These are phyloP conservation scores for Coemansia sp. DNA, from an alignment of 192 early-diverging fungal genomes.

Conservation along the genomic window DNA sequence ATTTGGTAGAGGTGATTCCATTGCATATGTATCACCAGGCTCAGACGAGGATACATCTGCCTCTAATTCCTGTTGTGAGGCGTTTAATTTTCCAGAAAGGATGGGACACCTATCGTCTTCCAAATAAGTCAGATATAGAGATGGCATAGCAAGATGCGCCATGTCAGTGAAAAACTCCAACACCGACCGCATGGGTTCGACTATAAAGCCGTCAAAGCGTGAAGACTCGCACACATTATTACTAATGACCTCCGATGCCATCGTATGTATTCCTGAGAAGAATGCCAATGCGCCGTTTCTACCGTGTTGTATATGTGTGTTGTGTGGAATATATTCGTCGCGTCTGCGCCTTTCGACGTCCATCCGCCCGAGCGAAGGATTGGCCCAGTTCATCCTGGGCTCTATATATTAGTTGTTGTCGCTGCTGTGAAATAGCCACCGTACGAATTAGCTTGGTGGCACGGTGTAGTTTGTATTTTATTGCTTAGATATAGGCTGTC, in stretches of 20 bases:
- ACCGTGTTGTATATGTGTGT: background rate
- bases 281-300: constrained; percentile 1
- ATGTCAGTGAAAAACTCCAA: constrained; percentile 40
- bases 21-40: background rate
- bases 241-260: background rate
- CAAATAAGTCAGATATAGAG: constrained; percentile 40
- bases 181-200: constrained; percentile 23
- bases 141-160: constrained; percentile 39
- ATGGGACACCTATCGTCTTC: constrained; percentile 21
- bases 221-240: constrained; percentile 4
- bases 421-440: background rate
- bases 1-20: background rate
- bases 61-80: background rate
- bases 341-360: background rate
- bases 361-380: background rate
- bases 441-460: background rate
- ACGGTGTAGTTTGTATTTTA: background rate
- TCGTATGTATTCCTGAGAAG: background rate
- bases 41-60: background rate
- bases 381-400: constrained; percentile 10
- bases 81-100: background rate
- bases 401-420: constrained; percentile 7
- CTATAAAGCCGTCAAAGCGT: constrained; percentile 10
- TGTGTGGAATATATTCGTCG: background rate
- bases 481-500: background rate